Conservation (phyloP, 2,329 filamentous ascomycete genomes). For the Laburnicola sp. region DNA sequence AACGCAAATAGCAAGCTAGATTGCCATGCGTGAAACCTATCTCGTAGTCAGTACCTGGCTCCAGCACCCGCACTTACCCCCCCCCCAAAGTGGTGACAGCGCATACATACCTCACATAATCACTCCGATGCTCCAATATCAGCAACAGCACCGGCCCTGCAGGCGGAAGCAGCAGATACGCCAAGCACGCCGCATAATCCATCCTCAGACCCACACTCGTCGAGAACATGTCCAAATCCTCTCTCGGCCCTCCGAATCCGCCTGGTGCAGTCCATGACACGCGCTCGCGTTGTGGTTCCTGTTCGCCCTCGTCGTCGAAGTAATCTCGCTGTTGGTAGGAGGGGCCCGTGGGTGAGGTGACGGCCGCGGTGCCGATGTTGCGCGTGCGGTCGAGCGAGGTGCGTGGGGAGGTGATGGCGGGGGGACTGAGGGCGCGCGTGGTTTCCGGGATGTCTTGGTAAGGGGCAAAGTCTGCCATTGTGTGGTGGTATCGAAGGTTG, state of each 20-base stretch:
- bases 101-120: no score
- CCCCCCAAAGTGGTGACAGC: no score
- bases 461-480: conserved; percentile 74
- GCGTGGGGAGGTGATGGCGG: conserved; percentile 56
- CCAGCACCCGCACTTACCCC: conserved; percentile 59
- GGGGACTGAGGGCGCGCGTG: conserved; percentile 76
- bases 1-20: conserved; percentile 79
- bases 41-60: conserved; percentile 10
- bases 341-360: conserved; percentile 38
- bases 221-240: conserved; percentile 78
- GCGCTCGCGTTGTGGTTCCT: conserved; percentile 26
- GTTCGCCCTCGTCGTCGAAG: conserved; percentile 23
- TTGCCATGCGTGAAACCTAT: conserved; percentile 95
- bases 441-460: conserved; percentile 94
- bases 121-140: conserved; percentile 88
- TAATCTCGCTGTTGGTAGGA: conserved; percentile 48
- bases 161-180: conserved; percentile 84
- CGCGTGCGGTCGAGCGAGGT: conserved; percentile 42
- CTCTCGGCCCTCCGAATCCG: conserved; percentile 51
- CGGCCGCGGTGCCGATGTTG: conserved; percentile 30
- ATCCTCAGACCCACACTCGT: conserved; percentile 85
- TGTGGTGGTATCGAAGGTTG: no score
- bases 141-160: conserved; percentile 82
- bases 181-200: conserved; percentile 87
- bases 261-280: conserved; percentile 35